These are phyloP conservation scores for Taphrina wiesneri DNA, from an alignment of 1,139 yeast genomes.

Conservation along the genomic window DNA sequence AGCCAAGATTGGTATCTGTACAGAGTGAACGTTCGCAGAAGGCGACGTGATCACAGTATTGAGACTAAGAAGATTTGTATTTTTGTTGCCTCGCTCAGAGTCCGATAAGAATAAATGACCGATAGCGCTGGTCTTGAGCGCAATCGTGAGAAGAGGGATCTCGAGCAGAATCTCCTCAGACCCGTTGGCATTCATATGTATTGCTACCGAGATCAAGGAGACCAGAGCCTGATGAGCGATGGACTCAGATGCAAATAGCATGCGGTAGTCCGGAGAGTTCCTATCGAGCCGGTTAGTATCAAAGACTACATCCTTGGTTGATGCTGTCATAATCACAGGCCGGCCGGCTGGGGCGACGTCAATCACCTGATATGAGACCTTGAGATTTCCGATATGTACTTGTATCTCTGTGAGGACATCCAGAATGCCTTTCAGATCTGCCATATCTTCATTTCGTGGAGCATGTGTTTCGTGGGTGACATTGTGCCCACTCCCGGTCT, in stretches of 20 bases:
- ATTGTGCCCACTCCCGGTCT: not conserved
- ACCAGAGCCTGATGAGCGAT: constrained; percentile 50
- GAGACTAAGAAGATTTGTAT: constrained; percentile 43
- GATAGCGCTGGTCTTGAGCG: constrained; percentile 47
- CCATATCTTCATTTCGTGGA: not conserved
- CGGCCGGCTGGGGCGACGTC: constrained; percentile 16
- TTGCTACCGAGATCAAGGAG: constrained; percentile 46
- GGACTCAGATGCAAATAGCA: constrained; percentile 46
- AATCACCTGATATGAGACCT: constrained; percentile 31
- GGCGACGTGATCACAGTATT: constrained; percentile 48
- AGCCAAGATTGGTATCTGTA: constrained; percentile 9
- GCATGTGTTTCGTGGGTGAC: constrained; percentile 9
- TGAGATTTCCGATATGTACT: constrained; percentile 37
- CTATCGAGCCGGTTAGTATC: constrained; percentile 49
- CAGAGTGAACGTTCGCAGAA: constrained; percentile 43
- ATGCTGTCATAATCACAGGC: constrained; percentile 41
- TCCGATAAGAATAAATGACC: constrained; percentile 43
- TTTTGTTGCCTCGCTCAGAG: constrained; percentile 39
- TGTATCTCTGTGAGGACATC: constrained; percentile 38
- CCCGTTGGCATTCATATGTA: constrained; percentile 44
- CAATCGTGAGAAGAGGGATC: constrained; percentile 47
- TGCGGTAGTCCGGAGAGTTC: constrained; percentile 48
- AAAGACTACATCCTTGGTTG: constrained; percentile 46
- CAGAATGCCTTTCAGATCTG: constrained; percentile 18
- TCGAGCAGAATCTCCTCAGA: constrained; percentile 48